Evolutionary conservation across 768 basidiomycete genomes (phyloP).

Genomic region (Collybia sordida): DNA sequence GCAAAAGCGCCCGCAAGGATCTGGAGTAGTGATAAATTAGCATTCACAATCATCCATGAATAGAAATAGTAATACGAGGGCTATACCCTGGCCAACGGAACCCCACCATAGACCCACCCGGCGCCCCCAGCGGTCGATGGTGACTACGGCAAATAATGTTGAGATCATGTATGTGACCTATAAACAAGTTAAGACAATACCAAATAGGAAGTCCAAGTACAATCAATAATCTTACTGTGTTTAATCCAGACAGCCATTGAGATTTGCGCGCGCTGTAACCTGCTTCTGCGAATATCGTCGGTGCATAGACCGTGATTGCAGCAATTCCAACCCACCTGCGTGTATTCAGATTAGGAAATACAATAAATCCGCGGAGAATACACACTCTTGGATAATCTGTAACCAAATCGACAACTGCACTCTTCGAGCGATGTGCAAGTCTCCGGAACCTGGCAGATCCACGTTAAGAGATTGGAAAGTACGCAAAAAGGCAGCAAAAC

Average conservation of each 20-base stretch:
- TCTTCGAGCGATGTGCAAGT: constrained; percentile 39
- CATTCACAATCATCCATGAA: background rate
- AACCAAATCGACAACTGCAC: constrained; percentile 44
- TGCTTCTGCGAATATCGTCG: constrained; percentile 42
- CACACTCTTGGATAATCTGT: constrained; percentile 43
- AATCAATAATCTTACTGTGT: constrained; percentile 28
- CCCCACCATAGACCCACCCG: constrained; percentile 47
- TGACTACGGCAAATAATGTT: constrained; percentile 38
- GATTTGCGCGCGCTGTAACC: constrained; percentile 41
- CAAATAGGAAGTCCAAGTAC: background rate
- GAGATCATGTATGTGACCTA: constrained; percentile 43
- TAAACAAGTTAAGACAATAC: background rate
- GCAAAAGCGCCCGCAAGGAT: constrained; percentile 42
- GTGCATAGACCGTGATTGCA: constrained; percentile 45
- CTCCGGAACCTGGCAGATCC: constrained; percentile 23
- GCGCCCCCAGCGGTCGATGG: constrained; percentile 43
- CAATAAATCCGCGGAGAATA: constrained; percentile 1
- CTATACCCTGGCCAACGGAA: constrained; percentile 37
- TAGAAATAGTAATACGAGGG: constrained; percentile 17
- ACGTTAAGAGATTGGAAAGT: background rate
- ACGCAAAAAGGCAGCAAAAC: background rate
- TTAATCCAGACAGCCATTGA: constrained; percentile 44
- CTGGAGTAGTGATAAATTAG: constrained; percentile 9
- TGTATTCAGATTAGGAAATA: background rate
- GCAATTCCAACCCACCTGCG: constrained; percentile 43